Base-by-base conservation (phyloP, 345 rosid species). In the Syzygium aromaticum region DNA sequence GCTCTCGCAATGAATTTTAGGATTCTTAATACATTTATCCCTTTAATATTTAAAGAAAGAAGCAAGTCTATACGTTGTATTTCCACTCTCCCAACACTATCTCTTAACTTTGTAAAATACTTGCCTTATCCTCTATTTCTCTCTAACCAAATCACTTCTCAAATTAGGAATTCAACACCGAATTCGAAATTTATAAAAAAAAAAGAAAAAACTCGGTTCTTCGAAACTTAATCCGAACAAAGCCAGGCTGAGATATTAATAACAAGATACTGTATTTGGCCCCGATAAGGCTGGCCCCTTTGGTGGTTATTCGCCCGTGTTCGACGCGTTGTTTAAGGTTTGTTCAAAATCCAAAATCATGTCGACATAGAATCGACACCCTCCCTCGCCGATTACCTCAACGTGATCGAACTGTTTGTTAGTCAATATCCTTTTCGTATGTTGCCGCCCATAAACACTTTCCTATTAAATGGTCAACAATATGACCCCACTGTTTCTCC, bases 361-460 rank as follows among this genome's bases (percentile, higher is more conserved):
- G 77, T 30, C 43, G 77, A 30, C 43, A 30, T 61, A 13, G 16
- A n/a, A n/a, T 61, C 73, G 38, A 61, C 73, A 61, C 2, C 2
- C 40, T 30, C 77, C 30, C 77, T 28, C 77, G 77, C 77, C 77
- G 16, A 64, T 64, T 16, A 7, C 77, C 77, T 64, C 3, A 30
- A 64, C 8, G 23, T 4, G 46, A 17, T 8, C 46, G 78, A 67
- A 8, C 78, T 6, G 46, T 4, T 9, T 3, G 43, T 2, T 23
- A 10, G 43, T 2, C 46, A 10, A 23, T 33, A 21, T 67, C 23
- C 46, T 4, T 8, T 22, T 22, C 25, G 16, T 2, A 54, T 3
- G 21, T 22, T 11, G 11, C 12, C 7, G 61, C 11, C 61, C 94
- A 91, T 80, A 53, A 89, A 38, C 94, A 90, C 27, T 4, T 9